A percentile compares a stretch with the other conserved stretches of the same genome.
phyloP scores from a whole-genome alignment of 2,329 filamentous ascomycete genomes.

The Aspergillus floridensis region DNA sequence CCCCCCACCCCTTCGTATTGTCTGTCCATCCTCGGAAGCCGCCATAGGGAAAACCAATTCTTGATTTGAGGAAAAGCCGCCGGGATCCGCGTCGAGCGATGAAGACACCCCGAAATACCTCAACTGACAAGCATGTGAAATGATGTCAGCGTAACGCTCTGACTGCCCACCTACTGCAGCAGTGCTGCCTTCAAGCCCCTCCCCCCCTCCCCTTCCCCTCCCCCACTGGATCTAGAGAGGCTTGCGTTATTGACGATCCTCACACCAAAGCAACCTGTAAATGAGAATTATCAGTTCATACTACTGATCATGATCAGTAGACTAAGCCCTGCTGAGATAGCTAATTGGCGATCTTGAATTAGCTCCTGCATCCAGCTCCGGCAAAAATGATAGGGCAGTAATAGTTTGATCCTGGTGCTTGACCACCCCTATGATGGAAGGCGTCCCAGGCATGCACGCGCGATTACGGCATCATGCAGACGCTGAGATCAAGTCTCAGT shows the following conservation, averaged over 20 bases:
- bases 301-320: not conserved
- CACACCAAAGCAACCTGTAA: not conserved
- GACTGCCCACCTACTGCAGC: not conserved
- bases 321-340: not conserved
- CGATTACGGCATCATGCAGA: constrained; percentile 28
- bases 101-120: not conserved
- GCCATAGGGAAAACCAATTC: not conserved
- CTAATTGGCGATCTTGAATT: not conserved
- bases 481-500: not conserved
- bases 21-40: no score
- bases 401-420: constrained; percentile 25
- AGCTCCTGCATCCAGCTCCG: not conserved
- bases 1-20: not conserved
- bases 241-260: not conserved
- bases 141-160: constrained; percentile 18
- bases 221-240: not conserved
- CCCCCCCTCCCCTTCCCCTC: not conserved
- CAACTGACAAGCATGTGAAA: constrained; percentile 10
- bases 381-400: not conserved
- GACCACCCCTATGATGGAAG: constrained; percentile 6
- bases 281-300: not conserved
- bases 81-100: not conserved
- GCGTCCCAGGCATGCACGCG: constrained; percentile 12
- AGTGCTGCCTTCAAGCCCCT: no score
- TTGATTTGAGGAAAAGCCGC: not conserved